These are phyloP conservation scores for Pterocarpus macrocarpus DNA, from an alignment of 306 rosid species.

Conservation along the genomic window DNA sequence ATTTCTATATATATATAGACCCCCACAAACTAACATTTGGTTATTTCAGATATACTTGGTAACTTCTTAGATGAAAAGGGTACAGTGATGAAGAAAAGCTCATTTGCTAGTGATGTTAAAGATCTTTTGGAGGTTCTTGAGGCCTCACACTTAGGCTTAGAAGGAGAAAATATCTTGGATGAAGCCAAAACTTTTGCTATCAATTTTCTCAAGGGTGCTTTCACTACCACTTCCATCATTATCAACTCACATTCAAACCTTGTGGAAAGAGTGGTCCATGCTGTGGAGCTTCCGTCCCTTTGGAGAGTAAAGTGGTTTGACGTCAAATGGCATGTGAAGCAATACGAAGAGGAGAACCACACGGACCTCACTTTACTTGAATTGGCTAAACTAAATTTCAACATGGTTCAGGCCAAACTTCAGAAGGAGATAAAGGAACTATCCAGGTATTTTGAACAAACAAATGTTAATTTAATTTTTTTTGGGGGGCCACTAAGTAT, in stretches of 20 bases:
- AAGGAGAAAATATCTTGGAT: conserved; percentile 55
- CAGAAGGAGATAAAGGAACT: conserved; percentile 63
- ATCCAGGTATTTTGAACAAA: conserved; percentile 48
- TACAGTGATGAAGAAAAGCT: not conserved
- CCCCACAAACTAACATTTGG: no score
- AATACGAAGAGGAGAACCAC: conserved; percentile 22
- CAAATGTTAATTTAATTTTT: no score
- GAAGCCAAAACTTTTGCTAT: conserved; percentile 24
- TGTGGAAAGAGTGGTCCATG: conserved; percentile 49
- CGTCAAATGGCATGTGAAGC: conserved; percentile 58
- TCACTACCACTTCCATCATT: not conserved
- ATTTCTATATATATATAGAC: no score
- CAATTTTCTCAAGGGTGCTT: conserved; percentile 39
- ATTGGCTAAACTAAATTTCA: conserved; percentile 62
- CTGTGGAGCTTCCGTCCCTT: conserved; percentile 62
- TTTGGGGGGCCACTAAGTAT: no score
- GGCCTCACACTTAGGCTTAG: conserved; percentile 59
- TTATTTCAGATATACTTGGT: not conserved
- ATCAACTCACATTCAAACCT: not conserved
- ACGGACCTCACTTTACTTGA: conserved; percentile 45
- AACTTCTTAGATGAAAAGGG: conserved; percentile 45
- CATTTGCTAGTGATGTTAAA: not conserved
- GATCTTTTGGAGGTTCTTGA: conserved; percentile 54
- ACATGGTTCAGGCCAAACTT: conserved; percentile 55
- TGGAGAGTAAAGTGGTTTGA: conserved; percentile 77